Evolutionary conservation across 179 eudicot genomes (phyloP), one percentile per base, ranked within the genome.

Genomic region (Silene noctiflora): DNA sequence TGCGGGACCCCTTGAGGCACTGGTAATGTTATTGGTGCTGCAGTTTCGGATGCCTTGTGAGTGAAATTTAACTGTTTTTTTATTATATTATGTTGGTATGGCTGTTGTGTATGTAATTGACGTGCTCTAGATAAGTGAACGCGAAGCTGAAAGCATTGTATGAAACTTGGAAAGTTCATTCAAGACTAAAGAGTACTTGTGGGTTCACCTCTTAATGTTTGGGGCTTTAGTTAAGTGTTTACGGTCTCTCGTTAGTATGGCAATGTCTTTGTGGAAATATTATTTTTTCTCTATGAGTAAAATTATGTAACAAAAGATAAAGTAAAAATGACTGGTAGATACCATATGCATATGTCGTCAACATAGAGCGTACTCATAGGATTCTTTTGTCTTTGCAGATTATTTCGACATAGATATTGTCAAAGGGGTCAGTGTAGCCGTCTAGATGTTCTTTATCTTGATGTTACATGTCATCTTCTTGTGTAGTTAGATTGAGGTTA

Each of bases 391-490:
- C 20, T 16, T 55, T 55, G 59, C 59, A 55, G 59, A 17, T 55
- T 4, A 17, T 55, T 55, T 55, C 4, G 20, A 55, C 59, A 55
- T 55, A 55, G 19, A 17, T 55, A 17, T 17, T 55, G 20, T 55
- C 20, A 55, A 55, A 55, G 59, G 59, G 7, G 59, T 55, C 59
- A 29, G 33, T 29, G 33, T 55, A 55, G 59, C 59, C 59, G n/a
- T 55, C 59, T 55, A 55, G 59, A 55, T 55, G 59, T 55, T n/a
- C 59, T 55, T 55, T 55, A 55, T 55, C 59, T 55, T 17, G 59
- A 55, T 55, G 59, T 55, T 55, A 55, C 59, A 16, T 14, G 58
- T 55, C 59, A 55, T 55, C 59, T 55, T 55, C 20, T 55, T 55
- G 59, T 55, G 59, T 55, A 55, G 20, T 55, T 55, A 55, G 59